Base-by-base conservation (phyloP, 2,329 filamentous ascomycete genomes). In the Colletotrichum sp. region DNA sequence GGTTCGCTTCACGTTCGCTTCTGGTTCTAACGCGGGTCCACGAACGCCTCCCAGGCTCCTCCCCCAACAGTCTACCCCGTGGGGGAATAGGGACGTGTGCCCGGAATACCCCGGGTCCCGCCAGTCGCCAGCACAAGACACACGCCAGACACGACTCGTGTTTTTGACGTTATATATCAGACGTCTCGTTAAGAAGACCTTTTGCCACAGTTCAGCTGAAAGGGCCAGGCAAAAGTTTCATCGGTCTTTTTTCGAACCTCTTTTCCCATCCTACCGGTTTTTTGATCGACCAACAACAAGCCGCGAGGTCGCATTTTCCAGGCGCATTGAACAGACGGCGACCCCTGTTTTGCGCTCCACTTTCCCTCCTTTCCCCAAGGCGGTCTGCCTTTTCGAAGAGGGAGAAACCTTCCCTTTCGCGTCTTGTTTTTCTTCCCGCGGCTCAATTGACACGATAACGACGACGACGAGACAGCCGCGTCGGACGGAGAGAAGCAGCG, bases 51-150 rank as follows among this genome's bases (percentile, higher is more conserved):
- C 63, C 62, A 63, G 59, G 30, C 60, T 59, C 44, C 68, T 55
- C 59, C 68, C 28, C 68, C 68, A 63, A 70, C 55, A 62, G 57
- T 69, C 36, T 70, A 70, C 68, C 68, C 68, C 68, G 36, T 70
- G 68, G 68, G 68, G 68, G 68, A 63, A 24, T 26, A 49, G 68
- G 55, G 55, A 32, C 21, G 55, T 62, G 55, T 62, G 55, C 9
- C 57, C 68, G 57, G 57, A 62, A 63, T 63, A 52, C 68, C 68
- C 68, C 68, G 57, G 68, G 32, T 21, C 44, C 44, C 44, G 44
- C 44, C 44, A 21, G 44, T 52, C n/a, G 36, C 39, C 10, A 30
- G 26, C 30, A 60, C 18, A 34, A 49, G 34, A 63, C 36, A 32
- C 34, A 30, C 65, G 65, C 52, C 66, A 28, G 52, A 63, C 68